Evolutionary conservation across 306 rosid species (phyloP), one percentile per base, ranked within the genome.

Genomic region (Lablab purpureus): DNA sequence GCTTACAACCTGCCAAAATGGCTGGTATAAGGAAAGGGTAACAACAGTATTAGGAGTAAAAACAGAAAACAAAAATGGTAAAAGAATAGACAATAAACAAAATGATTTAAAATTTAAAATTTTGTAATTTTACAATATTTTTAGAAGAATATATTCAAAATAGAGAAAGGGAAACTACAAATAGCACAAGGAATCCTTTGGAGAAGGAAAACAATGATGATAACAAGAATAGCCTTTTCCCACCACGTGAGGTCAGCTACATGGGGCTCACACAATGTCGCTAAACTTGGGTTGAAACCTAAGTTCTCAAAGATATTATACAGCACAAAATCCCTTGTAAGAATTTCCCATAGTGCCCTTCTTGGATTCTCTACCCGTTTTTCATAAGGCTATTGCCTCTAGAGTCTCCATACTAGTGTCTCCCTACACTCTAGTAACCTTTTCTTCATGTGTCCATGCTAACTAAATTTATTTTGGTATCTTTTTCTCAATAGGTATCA

Each of bases 1-100:
- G 74, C 84, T 90, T 85, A 95, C 92, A 83, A 93, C 98, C 86
- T 86, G 92, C 97, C 91, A 91, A 87, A 87, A 93, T 14, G 99
- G 99, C 99, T 95, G 91, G 87, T 81, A 87, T 54, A 74, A 74
- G 64, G 71, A 87, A 65, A 81, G 51, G 37, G 19, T 9, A 64
- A 47, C 73, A 79, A 72, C 46, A 69, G 63, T 37, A 30, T 80
- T 25, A 71, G 78, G 10, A 60, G 41, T 28, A 60, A 30, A 60
- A 62, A 7, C 2, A 60, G 6, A 13, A 78, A 7, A 23, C 63
- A 2, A 30, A 32, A 30, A 67, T 51, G 65, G 50, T 45, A 25
- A 30, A 70, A 45, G 25, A 62, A 82, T 25, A 18, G 23, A 32
- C n/a, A 51, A 76, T 51, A 63, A 30, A 73, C 14, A 66, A 21